Base-by-base conservation (phyloP, 257 asterid genomes). In the Phtheirospermum japonicum region DNA sequence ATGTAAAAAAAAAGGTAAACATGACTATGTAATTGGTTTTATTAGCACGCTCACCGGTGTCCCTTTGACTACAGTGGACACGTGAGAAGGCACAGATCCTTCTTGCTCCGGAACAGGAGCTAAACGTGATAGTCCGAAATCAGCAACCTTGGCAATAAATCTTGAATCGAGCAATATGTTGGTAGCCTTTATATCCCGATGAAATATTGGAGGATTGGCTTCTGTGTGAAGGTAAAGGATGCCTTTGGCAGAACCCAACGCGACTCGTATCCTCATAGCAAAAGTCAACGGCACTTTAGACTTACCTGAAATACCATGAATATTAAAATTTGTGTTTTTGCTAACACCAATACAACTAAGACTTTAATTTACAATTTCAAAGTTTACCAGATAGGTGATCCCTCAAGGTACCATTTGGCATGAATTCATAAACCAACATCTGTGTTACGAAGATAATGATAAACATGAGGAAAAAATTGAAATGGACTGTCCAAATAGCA, bases 151-250 rank as follows among this genome's bases (percentile, higher is more conserved):
- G 14, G 96, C 92, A 8, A 72, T 77, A 69, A 82, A 79, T 59
- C 58, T 89, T 3, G 85, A 64, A 84, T 93, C 99, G 61, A 93
- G 63, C 57, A 93, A 69, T 67, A 93, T 93, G 79, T 93, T 93
- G 71, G 87, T 89, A 54, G 99, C 86, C 84, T 93, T 93, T 46
- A 93, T 85, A 76, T 89, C 99, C n/a, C 99, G 90, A 65, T 93
- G 99, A 76, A 85, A 89, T 76, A 93, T 89, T 31, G 99, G 99
- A 59, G 99, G 99, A 79, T 89, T 80, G 55, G 99, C 99, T 78
- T 93, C 99, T 0, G 90, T 78, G 40, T 93, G 99, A 67, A 93
- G 88, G 84, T 93, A 93, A 49, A 93, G 95, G 49, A 93, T 84
- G 76, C 96, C 99, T 76, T 79, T 85, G 12, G 97, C 88, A 8